phyloP scores from a whole-genome alignment of 140 eudicot species.

The Erigeron philadelphicus region DNA sequence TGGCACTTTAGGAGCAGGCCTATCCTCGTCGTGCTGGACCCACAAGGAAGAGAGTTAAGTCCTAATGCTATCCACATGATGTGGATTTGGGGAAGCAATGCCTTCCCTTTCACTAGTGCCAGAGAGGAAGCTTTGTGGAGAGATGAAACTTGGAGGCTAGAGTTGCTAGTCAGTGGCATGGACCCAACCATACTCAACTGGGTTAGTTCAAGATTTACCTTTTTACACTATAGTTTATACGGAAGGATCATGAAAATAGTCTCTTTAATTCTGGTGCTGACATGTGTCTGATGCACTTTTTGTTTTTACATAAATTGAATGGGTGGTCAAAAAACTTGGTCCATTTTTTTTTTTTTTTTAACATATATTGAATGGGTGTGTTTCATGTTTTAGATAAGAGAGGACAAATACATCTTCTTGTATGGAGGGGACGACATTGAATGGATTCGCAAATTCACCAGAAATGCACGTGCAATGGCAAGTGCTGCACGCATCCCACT shows the following conservation, averaged over 20 bases:
- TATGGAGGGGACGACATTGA: constrained; percentile 70
- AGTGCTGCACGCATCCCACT: constrained; percentile 40
- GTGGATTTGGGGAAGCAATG: constrained; percentile 75
- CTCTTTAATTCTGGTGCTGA: too few relatives aligned
- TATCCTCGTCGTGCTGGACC: constrained; percentile 65
- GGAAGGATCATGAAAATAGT: too few relatives aligned
- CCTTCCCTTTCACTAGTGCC: constrained; percentile 58
- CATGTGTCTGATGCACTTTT: too few relatives aligned
- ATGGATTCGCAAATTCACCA: constrained; percentile 63
- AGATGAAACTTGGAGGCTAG: constrained; percentile 62
- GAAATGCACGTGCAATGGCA: constrained; percentile 44
- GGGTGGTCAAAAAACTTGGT: too few relatives aligned
- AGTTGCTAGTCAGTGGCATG: constrained; percentile 54
- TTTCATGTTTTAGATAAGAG: constrained; percentile 31
- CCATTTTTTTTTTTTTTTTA: not conserved
- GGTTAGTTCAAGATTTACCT: constrained; percentile 37
- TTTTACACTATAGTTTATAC: not conserved
- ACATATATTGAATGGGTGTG: not conserved
- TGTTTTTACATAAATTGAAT: too few relatives aligned
- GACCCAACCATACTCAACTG: constrained; percentile 53
- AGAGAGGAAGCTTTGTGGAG: constrained; percentile 69
- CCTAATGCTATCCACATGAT: constrained; percentile 74
- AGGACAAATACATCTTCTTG: constrained; percentile 48
- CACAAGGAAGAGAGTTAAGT: constrained; percentile 58
- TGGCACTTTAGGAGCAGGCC: constrained; percentile 67